phyloP scores from a whole-genome alignment of 345 rosid species.

The Hypericum androsaemum region DNA sequence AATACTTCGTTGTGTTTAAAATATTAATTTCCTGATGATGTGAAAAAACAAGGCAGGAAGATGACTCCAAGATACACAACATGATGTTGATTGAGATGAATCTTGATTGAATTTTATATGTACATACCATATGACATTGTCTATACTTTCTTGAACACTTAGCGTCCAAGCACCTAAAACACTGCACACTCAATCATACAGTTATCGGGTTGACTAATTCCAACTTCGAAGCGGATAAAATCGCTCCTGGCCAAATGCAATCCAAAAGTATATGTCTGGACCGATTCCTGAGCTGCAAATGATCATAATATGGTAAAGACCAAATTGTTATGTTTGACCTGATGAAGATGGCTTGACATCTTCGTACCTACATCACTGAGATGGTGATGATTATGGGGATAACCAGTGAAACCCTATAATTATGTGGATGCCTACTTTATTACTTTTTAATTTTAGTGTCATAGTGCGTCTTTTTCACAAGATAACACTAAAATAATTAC shows the following conservation, averaged over 20 bases:
- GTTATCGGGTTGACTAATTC: background rate
- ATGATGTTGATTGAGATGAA: conserved; percentile 26
- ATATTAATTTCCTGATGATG: conserved; percentile 13
- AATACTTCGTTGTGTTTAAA: conserved; percentile 10
- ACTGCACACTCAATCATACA: conserved; percentile 9
- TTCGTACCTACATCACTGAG: too few species aligned
- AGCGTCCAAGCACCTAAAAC: conserved; percentile 6
- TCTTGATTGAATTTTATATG: conserved; percentile 10
- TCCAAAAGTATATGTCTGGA: too few species aligned
- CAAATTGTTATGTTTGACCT: too few species aligned
- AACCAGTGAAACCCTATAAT: too few species aligned
- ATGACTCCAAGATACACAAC: conserved; percentile 27
- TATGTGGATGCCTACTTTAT: too few species aligned
- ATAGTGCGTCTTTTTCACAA: conserved; percentile 6
- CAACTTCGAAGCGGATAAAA: too few species aligned
- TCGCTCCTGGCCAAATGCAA: too few species aligned
- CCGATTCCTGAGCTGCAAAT: too few species aligned
- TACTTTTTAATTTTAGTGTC: too few species aligned
- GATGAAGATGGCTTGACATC: too few species aligned
- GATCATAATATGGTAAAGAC: too few species aligned
- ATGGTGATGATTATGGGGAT: too few species aligned
- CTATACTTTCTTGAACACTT: conserved; percentile 41
- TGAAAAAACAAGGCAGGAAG: conserved; percentile 17
- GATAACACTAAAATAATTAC: conserved; percentile 1
- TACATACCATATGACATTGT: conserved; percentile 16